Conservation (phyloP, 257 asterid species). For the Capsicum rhomboideum region DNA sequence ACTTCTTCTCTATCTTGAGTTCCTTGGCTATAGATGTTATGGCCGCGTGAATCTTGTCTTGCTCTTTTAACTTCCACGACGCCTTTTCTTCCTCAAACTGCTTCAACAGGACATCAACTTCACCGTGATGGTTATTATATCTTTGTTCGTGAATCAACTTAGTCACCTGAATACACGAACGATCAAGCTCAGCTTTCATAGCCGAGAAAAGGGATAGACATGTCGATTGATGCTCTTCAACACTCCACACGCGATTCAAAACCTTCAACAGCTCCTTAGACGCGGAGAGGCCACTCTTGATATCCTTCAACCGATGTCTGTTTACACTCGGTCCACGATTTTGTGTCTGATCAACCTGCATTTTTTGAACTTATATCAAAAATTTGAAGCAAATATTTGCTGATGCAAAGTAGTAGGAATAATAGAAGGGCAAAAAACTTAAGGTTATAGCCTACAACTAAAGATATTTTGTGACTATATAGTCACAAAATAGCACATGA, state of each 20-base stretch:
- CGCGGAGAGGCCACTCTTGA: conserved; percentile 55
- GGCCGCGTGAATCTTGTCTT: conserved; percentile 52
- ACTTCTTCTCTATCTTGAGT: conserved; percentile 69
- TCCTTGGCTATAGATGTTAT: conserved; percentile 49
- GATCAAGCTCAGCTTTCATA: conserved; percentile 63
- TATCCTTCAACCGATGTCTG: conserved; percentile 55
- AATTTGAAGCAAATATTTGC: neutral
- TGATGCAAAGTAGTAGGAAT: neutral
- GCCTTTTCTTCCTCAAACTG: conserved; percentile 61
- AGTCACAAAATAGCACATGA: neutral
- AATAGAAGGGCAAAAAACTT: neutral
- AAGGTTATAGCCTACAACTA: neutral
- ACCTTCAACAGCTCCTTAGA: conserved; percentile 69
- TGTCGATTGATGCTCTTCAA: conserved; percentile 49
- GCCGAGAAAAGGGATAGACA: conserved; percentile 62
- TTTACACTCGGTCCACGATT: conserved; percentile 27
- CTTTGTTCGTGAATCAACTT: conserved; percentile 57
- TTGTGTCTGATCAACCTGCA: conserved; percentile 53
- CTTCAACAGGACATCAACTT: conserved; percentile 42
- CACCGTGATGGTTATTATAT: conserved; percentile 17
- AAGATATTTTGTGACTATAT: neutral
- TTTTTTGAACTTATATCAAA: neutral
- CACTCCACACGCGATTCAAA: conserved; percentile 40
- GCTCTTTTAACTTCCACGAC: conserved; percentile 65
- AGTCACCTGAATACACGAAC: conserved; percentile 37